Percentiles rank a stretch among this genome's conserved stretches.
These are phyloP conservation scores for Mycena vulgaris DNA, from an alignment of 768 basidiomycete genomes.

Conservation along the genomic window DNA sequence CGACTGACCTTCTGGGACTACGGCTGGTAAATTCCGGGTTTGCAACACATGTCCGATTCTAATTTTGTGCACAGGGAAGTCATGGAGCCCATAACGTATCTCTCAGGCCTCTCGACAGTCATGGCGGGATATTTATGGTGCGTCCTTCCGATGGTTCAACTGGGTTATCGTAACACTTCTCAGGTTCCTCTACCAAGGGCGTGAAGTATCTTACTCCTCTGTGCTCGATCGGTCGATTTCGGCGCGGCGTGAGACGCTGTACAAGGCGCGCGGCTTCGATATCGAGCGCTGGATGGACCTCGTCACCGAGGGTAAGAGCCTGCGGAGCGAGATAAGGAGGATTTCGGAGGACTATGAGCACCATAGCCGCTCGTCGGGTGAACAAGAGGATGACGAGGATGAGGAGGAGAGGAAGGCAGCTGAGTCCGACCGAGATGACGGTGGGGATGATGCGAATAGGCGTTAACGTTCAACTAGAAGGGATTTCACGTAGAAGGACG, in stretches of 20 bases:
- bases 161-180: too few relatives aligned
- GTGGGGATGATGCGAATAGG: too few relatives aligned
- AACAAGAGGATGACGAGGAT: constrained; percentile 47
- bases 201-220: constrained; percentile 78
- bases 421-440: background rate
- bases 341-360: constrained; percentile 76
- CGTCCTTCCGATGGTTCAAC: constrained; percentile 5
- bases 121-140: constrained; percentile 75
- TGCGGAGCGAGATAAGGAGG: constrained; percentile 67
- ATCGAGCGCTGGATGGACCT: constrained; percentile 74
- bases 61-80: constrained; percentile 62
- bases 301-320: constrained; percentile 61
- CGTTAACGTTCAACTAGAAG: too few relatives aligned
- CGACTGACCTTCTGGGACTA: constrained; percentile 77
- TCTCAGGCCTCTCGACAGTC: constrained; percentile 74
- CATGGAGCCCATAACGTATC: constrained; percentile 80
- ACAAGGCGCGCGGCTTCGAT: constrained; percentile 71
- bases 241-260: constrained; percentile 67
- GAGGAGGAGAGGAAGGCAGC: constrained; percentile 32
- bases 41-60: background rate
- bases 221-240: constrained; percentile 73
- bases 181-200: constrained; percentile 73
- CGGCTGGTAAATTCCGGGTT: constrained; percentile 60
- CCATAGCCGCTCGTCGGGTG: constrained; percentile 24
- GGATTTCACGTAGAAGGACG: too few relatives aligned